A percentile compares a stretch with the other conserved stretches of the same genome.
Conservation (phyloP, 495 filamentous ascomycete genomes). For the Filosporella fistucella region DNA sequence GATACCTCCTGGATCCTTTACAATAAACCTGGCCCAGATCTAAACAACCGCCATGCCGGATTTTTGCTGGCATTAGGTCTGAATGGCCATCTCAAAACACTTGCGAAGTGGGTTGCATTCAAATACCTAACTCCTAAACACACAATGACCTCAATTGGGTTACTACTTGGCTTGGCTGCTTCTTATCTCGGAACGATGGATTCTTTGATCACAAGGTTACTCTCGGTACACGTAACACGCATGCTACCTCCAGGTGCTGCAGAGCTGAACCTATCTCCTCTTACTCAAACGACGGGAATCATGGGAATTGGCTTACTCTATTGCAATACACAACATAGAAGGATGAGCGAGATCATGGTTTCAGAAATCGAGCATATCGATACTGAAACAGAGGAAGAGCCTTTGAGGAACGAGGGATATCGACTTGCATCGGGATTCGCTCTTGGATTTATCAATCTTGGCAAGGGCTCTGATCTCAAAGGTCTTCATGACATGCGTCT, state of each 20-base stretch:
- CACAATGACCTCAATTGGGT: conserved; percentile 95
- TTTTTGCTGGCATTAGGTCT: conserved; percentile 90
- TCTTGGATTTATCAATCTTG: conserved; percentile 91
- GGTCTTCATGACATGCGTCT: conserved; percentile 93
- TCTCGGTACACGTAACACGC: conserved; percentile 95
- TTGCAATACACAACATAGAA: conserved; percentile 89
- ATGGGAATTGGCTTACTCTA: conserved; percentile 97
- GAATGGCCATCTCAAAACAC: conserved; percentile 85
- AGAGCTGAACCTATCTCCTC: conserved; percentile 85
- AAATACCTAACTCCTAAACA: conserved; percentile 98
- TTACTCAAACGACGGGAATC: conserved; percentile 94
- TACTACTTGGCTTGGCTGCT: conserved; percentile 86
- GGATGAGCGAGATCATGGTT: conserved; percentile 98
- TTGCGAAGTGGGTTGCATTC: conserved; percentile 98
- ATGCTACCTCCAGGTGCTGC: conserved; percentile 89
- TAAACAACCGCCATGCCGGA: conserved; percentile 89
- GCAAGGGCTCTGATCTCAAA: conserved; percentile 78
- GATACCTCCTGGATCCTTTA: conserved; percentile 98
- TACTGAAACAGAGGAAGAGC: conserved; percentile 62
- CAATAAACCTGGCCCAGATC: conserved; percentile 85
- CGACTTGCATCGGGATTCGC: conserved; percentile 91
- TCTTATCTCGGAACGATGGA: conserved; percentile 98
- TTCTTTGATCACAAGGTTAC: conserved; percentile 82
- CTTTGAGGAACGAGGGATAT: conserved; percentile 90
- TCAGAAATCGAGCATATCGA: conserved; percentile 91